Evolutionary conservation across 306 rosid species (phyloP).

Genomic region (Mucuna pruriens): DNA sequence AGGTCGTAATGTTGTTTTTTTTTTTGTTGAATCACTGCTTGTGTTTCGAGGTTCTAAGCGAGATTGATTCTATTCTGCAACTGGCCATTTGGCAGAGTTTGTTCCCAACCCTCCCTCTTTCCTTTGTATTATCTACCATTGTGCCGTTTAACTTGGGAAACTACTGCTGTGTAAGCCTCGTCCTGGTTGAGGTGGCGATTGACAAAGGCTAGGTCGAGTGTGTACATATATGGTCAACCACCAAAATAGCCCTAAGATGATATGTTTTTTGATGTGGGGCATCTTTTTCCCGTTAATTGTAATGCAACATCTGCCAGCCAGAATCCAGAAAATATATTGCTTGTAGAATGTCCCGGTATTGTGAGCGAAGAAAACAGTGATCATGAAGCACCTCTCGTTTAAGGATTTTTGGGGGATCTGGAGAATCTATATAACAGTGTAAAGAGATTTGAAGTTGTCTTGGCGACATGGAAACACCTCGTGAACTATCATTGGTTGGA

Average conservation of each 20-base stretch:
- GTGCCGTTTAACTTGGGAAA: background rate
- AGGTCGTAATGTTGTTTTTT: conserved; percentile 31
- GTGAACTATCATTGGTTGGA: no score
- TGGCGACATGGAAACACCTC: no score
- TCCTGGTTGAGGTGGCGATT: background rate
- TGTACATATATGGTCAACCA: background rate
- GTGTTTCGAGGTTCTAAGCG: conserved; percentile 35
- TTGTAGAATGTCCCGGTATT: background rate
- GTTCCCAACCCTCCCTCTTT: background rate
- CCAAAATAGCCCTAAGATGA: background rate
- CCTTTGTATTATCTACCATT: background rate
- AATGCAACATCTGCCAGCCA: background rate
- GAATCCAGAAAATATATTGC: background rate
- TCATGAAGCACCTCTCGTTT: background rate
- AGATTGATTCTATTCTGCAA: conserved; percentile 33
- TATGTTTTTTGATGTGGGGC: background rate
- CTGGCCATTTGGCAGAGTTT: background rate
- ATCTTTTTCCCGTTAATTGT: background rate
- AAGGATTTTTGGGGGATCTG: no score
- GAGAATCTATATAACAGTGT: no score
- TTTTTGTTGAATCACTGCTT: conserved; percentile 32
- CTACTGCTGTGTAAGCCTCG: background rate
- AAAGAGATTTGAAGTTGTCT: no score
- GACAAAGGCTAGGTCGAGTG: background rate
- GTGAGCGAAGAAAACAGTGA: background rate